Conservation (phyloP, 83 land plant genomes). For the Picea abies region DNA sequence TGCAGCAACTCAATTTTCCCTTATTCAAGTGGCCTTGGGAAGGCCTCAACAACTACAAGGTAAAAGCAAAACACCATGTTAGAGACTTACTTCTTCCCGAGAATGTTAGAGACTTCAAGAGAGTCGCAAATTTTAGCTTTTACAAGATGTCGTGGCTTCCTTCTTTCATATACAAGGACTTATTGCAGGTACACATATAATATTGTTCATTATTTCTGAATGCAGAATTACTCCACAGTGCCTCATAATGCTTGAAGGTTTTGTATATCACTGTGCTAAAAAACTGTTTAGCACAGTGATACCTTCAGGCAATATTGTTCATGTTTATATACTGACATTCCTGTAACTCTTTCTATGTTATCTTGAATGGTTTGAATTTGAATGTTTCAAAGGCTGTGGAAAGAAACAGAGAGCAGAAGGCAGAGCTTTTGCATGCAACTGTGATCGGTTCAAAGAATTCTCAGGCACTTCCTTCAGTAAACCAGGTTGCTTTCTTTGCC, state of each 20-base stretch:
- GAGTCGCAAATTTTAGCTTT: neutral
- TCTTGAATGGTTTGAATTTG: neutral
- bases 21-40: too few relatives aligned
- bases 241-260: too few relatives aligned
- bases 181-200: neutral
- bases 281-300: too few relatives aligned
- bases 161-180: slow-evolving; percentile 8
- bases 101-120: neutral
- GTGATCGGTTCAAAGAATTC: slow-evolving; percentile 6
- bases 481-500: neutral
- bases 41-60: too few relatives aligned
- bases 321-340: too few relatives aligned
- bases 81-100: neutral
- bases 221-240: too few relatives aligned
- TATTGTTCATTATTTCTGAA: neutral
- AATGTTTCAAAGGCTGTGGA: neutral
- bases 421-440: neutral
- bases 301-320: too few relatives aligned
- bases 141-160: slow-evolving; percentile 12
- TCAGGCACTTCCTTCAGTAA: neutral
- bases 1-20: too few relatives aligned
- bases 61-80: too few relatives aligned
- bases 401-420: neutral
- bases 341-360: too few relatives aligned
- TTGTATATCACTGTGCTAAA: too few relatives aligned